phyloP scores from a whole-genome alignment of 345 rosid species.

The Acer campestre region DNA sequence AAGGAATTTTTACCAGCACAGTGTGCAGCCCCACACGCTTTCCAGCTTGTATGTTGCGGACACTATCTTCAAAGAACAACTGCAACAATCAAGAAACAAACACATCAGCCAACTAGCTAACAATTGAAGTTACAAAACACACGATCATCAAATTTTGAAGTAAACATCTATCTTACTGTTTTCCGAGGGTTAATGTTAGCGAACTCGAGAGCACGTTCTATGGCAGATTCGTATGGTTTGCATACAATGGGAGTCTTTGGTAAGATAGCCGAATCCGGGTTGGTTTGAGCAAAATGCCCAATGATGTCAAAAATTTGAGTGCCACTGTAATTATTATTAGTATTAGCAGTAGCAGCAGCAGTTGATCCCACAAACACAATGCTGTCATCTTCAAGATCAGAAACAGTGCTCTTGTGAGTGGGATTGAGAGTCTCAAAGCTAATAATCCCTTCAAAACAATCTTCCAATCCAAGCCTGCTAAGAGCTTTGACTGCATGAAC shows the following conservation, averaged over 20 bases:
- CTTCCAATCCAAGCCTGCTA: slow-evolving; percentile 76
- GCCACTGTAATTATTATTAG: neutral
- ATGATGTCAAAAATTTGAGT: slow-evolving; percentile 63
- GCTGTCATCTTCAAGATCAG: slow-evolving; percentile 54
- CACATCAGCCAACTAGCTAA: neutral
- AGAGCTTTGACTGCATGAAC: slow-evolving; percentile 72
- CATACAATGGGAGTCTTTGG: slow-evolving; percentile 79
- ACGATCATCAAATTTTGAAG: neutral
- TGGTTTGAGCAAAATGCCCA: slow-evolving; percentile 46
- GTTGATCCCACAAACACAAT: slow-evolving; percentile 42
- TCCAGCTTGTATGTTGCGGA: slow-evolving; percentile 78
- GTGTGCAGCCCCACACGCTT: slow-evolving; percentile 72
- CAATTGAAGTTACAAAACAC: neutral
- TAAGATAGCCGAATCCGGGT: slow-evolving; percentile 30
- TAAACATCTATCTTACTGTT: slow-evolving; percentile 50
- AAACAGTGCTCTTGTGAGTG: slow-evolving; percentile 37
- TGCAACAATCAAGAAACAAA: slow-evolving; percentile 28
- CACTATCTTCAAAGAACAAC: slow-evolving; percentile 88
- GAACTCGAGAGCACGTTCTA: slow-evolving; percentile 56
- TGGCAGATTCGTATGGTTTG: slow-evolving; percentile 70
- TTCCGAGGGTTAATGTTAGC: slow-evolving; percentile 66
- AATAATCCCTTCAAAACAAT: slow-evolving; percentile 90
- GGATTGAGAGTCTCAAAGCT: slow-evolving; percentile 93
- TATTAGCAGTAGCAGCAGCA: neutral
- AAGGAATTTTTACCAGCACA: slow-evolving; percentile 48